Conservation (phyloP, 2,329 filamentous ascomycete species). For the Neurospora crassa region DNA sequence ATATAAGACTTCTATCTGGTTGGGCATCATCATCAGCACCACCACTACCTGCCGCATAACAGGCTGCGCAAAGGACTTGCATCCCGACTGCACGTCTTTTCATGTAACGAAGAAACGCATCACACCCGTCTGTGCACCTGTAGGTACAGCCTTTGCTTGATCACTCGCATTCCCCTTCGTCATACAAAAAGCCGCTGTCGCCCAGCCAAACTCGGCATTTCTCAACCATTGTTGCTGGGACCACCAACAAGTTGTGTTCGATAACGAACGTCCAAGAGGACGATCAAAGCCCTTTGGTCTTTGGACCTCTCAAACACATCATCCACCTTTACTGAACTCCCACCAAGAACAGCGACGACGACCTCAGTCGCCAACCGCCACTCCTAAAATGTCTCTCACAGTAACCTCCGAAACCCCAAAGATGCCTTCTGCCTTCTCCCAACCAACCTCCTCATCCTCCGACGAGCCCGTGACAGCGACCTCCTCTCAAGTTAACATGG, state of each 20-base stretch:
- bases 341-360: not conserved
- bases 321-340: not conserved
- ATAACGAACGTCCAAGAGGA: not conserved
- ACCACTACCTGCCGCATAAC: not conserved
- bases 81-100: not conserved
- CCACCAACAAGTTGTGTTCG: not conserved
- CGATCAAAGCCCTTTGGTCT: not conserved
- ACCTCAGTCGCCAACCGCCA: not conserved
- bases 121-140: not conserved
- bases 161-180: not conserved
- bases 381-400: slow-evolving; percentile 16
- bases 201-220: not conserved
- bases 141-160: not conserved
- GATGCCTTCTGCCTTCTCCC: slow-evolving; percentile 1
- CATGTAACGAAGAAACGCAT: not conserved
- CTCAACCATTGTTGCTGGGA: not conserved
- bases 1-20: not conserved
- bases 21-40: not conserved
- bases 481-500: slow-evolving; percentile 26
- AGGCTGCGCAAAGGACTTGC: not conserved
- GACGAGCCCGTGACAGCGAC: slow-evolving; percentile 13
- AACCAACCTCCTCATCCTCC: not conserved
- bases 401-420: slow-evolving; percentile 12
- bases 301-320: not conserved
- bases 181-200: not conserved